Base-by-base conservation (phyloP, 371 early-diverging fungal species). In the Haplosporangium sp. region DNA sequence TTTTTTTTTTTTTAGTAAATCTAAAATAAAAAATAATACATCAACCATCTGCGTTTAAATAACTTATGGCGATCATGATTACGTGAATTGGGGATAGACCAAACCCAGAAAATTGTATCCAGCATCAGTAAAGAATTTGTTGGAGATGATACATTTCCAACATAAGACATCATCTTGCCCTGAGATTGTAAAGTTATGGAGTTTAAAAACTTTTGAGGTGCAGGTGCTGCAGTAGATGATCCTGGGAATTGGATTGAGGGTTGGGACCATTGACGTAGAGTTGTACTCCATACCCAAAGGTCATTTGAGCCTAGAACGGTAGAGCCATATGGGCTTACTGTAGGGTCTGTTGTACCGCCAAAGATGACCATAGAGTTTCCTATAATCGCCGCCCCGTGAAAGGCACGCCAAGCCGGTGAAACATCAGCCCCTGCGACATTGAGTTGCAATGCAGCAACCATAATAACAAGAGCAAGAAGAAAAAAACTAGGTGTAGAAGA, bases 301-400 rank as follows among this genome's bases (percentile, higher is more conserved):
- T 77, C 75, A 39, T 69, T 74, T 6, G 82, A 81, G 27, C 82
- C 82, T 8, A 38, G 65, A 10, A 75, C 62, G 17, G 34, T 20
- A 35, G 59, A 17, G 38, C 69, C 66, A 37, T 69, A 74, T 17
- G 82, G 82, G 34, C 35, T 69, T 6, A 11, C 13, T 15, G 34
- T 52, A 10, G 75, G 45, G 37, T 81, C 72, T n/a, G 82, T 75
- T 0, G 47, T 52, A n/a, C 82, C 82, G 4, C 82, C 82, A 63
- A 74, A 81, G 37, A 81, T 59, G 55, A 81, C 34, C 82, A 81
- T 81, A 19, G 67, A 68, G 2, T 71, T 74, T 34, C 74, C 75
- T 9, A 81, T 66, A 13, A 81, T 71, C 3, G 81, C 81, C 15
- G 81, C 81, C 13, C 75, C 81, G 37, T 81, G 81, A 52, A 81